Evolutionary conservation across 2,329 filamentous ascomycete species (phyloP).

Genomic region (Fusarium begoniae): DNA sequence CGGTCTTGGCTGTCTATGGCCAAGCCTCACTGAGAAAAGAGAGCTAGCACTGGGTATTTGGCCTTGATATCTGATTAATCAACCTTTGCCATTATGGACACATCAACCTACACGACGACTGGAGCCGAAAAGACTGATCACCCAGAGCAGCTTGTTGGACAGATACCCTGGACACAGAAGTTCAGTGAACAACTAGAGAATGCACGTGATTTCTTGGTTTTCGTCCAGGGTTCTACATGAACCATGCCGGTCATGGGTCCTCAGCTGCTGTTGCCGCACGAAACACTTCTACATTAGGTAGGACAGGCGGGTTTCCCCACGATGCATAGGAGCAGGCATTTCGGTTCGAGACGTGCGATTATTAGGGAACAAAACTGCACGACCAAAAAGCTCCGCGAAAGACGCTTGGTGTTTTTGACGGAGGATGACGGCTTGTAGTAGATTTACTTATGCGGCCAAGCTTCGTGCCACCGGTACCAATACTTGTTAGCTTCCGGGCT

Average conservation of each 20-base stretch:
- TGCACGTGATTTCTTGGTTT: not conserved
- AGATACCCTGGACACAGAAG: not conserved
- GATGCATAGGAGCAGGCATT: not conserved
- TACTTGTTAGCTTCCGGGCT: slow-evolving; percentile 4
- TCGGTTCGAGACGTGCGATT: too few relatives aligned
- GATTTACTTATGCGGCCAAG: not conserved
- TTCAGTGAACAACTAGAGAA: not conserved
- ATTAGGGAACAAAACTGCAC: not conserved
- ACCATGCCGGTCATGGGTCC: not conserved
- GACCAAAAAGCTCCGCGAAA: not conserved
- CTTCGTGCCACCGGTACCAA: not conserved
- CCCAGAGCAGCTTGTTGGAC: not conserved
- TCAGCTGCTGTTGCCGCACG: not conserved
- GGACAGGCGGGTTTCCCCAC: not conserved
- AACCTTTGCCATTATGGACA: not conserved
- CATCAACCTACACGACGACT: not conserved
- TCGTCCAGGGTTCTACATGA: not conserved
- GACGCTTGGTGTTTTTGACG: not conserved
- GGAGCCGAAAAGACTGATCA: not conserved
- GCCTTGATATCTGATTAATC: not conserved
- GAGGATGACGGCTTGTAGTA: not conserved
- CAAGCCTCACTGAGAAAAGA: not conserved
- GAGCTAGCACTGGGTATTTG: not conserved
- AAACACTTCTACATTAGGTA: not conserved
- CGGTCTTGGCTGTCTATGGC: not conserved